Base-by-base conservation (phyloP, 1,284 basidiomycete species). In the Macrocybe sp. region DNA sequence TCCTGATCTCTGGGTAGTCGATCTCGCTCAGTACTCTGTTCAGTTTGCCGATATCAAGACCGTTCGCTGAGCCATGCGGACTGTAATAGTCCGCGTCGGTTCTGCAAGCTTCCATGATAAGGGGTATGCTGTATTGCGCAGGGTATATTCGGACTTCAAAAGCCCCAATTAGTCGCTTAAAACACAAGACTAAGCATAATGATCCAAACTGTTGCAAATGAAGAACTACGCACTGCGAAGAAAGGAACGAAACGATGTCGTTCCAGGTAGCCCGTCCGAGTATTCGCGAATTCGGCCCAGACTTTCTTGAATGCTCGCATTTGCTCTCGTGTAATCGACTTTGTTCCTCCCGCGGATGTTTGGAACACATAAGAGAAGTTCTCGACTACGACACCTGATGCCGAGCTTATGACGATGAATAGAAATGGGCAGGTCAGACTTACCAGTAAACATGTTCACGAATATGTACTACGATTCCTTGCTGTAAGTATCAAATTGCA, bases 361-460 rank as follows among this genome's bases (percentile, higher is more conserved):
- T 97, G 93, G 68, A 95, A 96, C 7, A 98, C 92, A 65, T 96
- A 97, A 14, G 92, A 91, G 65, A 99, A 98, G 61, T 90, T 97
- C 65, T 98, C 89, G 58, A 98, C 94, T 48, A 98, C 90, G 53
- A 95, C 92, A 87, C 85, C 86, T 77, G 56, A 10, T 45, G 12
- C 10, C 45, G 22, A 30, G 9, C 31, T 41, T 9, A 35, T 28
- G 14, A 39, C 34, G 7, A 46, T 14, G 16, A 10, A 9, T 8
- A 33, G 16, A 45, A n/a, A 43, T 12, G 12, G 31, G 38, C 32
- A 8, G 16, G 6, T 5, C 45, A 8, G 32, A 51, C 61, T 39
- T 45, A 85, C 88, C 89, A 69, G 89, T 92, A 65, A 94, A 94
- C 81, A 95, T 85, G 72, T 97, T 97, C 57, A 92, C 79, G 69